Evolutionary conservation across 176 grass and related monocot species (phyloP).

Genomic region (Musa beccarii): DNA sequence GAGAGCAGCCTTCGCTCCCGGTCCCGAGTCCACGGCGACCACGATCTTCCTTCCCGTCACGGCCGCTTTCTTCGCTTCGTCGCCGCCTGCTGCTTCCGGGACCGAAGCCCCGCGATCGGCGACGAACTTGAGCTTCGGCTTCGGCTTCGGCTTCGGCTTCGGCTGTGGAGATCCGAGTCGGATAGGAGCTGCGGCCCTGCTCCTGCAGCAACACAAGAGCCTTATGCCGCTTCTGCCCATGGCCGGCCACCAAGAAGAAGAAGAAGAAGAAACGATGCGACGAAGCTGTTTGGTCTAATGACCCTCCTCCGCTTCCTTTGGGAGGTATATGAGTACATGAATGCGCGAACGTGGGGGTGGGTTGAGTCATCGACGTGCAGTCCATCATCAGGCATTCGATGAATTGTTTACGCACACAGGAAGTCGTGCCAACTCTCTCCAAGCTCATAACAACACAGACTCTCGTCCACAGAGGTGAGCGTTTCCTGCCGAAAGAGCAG

Average conservation of each 20-base stretch:
- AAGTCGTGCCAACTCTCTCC: too few species aligned
- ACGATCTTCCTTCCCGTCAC: constrained; percentile 32
- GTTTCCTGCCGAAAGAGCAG: too few species aligned
- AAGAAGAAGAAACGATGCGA: neutral
- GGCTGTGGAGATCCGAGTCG: neutral
- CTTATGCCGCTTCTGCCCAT: neutral
- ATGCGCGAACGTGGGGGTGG: too few species aligned
- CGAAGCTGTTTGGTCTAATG: too few species aligned
- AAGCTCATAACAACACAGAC: too few species aligned
- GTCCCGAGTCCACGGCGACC: constrained; percentile 4
- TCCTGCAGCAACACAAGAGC: neutral
- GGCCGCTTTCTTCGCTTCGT: constrained; percentile 3
- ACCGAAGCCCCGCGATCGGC: neutral
- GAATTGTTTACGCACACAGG: too few species aligned
- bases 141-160: neutral
- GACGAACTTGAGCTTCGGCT: too few species aligned
- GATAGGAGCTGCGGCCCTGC: neutral
- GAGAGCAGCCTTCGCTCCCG: constrained; percentile 39
- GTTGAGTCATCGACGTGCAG: too few species aligned
- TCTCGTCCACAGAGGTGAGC: too few species aligned
- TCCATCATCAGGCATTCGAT: too few species aligned
- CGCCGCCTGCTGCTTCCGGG: neutral
- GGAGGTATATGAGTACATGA: too few species aligned
- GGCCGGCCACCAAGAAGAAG: neutral
- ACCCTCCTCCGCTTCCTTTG: too few species aligned